Base-by-base conservation (phyloP, 75 land plant genomes). In the Pseudotsuga menziesii region DNA sequence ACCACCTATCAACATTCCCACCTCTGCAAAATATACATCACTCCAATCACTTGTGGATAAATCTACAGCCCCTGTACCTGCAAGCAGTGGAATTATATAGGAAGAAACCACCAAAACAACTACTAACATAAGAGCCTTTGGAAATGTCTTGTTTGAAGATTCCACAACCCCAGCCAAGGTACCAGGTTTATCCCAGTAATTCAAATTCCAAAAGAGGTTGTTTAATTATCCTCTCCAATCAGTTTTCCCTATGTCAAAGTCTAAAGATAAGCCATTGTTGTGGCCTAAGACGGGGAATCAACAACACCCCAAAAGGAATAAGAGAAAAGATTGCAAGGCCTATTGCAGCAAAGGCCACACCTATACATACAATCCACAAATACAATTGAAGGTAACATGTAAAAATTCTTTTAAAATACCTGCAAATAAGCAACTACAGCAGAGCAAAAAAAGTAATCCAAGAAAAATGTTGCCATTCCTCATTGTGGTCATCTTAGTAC, bases 91-190 rank as follows among this genome's bases (percentile, higher is more conserved):
- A 23, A 94, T 55, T 4, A 94, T 41, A 57, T 90, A 91, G 0
- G 82, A 82, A 3, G 79, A 16, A 25, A 87, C 82, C 35, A 88
- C 87, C 71, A 91, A 48, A 73, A 88, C 14, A 23, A 76, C 90
- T 13, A 94, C 88, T 12, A 22, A 74, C n/a, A 85, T 41, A 4
- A 94, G 83, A 3, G 92, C 97, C 66, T 57, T 74, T 11, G 97
- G 97, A 72, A 90, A 90, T 19, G 89, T 92, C 76, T 76, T 74
- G 77, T 80, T 72, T 26, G 97, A 92, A 12, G 78, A 20, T 12
- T 91, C 91, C 16, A 94, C 92, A 70, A 91, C 97, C 4, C 94
- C 97, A n/a, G 97, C 92, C 56, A 94, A 23, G 2, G 97, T 92
- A 63, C 93, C 88, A 8, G 83, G 85, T 16, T 83, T 82, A 55